Base-by-base conservation (phyloP, 2,329 filamentous ascomycete species). In the Arthrobotrys musiformis region DNA sequence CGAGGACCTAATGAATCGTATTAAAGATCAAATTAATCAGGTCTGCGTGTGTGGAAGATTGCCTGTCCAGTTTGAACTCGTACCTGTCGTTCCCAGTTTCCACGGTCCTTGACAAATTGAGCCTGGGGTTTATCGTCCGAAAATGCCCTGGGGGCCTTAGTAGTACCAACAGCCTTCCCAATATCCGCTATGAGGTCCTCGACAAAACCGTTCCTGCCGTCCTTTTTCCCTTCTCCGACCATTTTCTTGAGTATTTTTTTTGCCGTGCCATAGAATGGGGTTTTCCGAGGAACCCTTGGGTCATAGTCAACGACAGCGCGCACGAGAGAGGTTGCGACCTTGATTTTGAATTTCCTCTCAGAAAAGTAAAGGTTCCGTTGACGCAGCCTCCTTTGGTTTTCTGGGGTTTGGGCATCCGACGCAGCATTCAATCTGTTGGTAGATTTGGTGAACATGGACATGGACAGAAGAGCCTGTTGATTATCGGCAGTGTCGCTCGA, bases 401-500 rank as follows among this genome's bases (percentile, higher is more conserved):
- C 52, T 11, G 48, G 24, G 35, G 46, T 30, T 8, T 56, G 44
- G 44, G 35, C 26, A n/a, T 35, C 56, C 2, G 35, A 30, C 6
- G 48, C 56, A 35, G 56, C 8, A 9, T 62, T 70, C 52, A 19
- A 42, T 40, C 40, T 79, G 54, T 60, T 64, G 42, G 54, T 70
- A 72, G 62, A 70, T 52, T 28, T 76, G n/a, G 64, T 35, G 42
- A 70, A 76, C 70, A 76, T 76, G 2, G 70, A 76, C 58, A 64
- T 58, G 22, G 64, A 30, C 1, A 69, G 19, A 17, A 68, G 50
- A 4, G 35, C 87, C 86, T 24, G 88, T 85, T 9, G 84, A 84
- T 62, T 85, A 83, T 40, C 85, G 81, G 42, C 85, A 82, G 76
- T 85, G 81, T 87, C 86, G 89, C 42, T 84, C 81, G 79, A 84